Conservation (phyloP, 2,329 filamentous ascomycete species). For the Botrytis fabae region DNA sequence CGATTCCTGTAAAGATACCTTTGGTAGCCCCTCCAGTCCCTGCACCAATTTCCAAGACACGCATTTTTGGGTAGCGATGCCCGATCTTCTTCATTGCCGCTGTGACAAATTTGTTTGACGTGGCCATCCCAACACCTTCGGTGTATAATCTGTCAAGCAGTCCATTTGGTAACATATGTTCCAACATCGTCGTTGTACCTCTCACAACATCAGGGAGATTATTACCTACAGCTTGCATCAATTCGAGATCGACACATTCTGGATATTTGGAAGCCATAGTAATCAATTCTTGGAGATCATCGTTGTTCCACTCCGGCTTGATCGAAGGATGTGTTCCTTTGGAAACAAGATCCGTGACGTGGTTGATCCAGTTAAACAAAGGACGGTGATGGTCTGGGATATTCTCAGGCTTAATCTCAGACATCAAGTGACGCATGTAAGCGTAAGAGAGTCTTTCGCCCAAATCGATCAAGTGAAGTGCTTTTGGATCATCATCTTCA, state of each 20-base stretch:
- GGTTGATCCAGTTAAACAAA: slow-evolving; percentile 22
- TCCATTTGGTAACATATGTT: slow-evolving; percentile 31
- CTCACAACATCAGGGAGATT: slow-evolving; percentile 30
- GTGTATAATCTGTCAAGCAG: slow-evolving; percentile 32
- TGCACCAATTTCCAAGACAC: slow-evolving; percentile 21
- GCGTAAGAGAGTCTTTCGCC: slow-evolving; percentile 23
- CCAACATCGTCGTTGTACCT: slow-evolving; percentile 30
- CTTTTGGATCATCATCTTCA: slow-evolving; percentile 24
- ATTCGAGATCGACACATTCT: slow-evolving; percentile 26
- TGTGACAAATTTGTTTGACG: slow-evolving; percentile 11
- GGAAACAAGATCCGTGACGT: slow-evolving; percentile 26
- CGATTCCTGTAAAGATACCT: slow-evolving; percentile 10
- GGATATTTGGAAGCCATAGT: slow-evolving; percentile 14
- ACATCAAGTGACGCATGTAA: slow-evolving; percentile 16
- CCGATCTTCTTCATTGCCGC: slow-evolving; percentile 24
- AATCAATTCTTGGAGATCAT: slow-evolving; percentile 21
- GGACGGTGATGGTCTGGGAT: slow-evolving; percentile 17
- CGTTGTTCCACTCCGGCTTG: slow-evolving; percentile 27
- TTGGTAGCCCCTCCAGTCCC: slow-evolving; percentile 15
- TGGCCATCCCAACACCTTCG: slow-evolving; percentile 26
- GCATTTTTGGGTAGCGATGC: slow-evolving; percentile 39
- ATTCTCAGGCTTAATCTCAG: slow-evolving; percentile 10
- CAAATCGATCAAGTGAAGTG: slow-evolving; percentile 24
- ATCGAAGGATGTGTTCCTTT: slow-evolving; percentile 26
- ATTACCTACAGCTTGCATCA: slow-evolving; percentile 30